Evolutionary conservation across 192 early-diverging fungal genomes (phyloP).

Genomic region (Funneliformis mosseae): DNA sequence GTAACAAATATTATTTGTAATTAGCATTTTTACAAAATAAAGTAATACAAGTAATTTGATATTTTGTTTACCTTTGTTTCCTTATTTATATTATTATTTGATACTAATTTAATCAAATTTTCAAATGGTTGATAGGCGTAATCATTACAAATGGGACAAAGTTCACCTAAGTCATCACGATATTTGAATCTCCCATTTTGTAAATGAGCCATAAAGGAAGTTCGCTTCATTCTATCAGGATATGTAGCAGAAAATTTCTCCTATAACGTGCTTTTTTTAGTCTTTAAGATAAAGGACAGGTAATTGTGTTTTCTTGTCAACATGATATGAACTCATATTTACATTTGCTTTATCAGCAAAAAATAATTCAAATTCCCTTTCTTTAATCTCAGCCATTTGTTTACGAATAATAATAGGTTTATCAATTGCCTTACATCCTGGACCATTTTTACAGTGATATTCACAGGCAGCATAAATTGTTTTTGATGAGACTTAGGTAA

Average conservation of each 20-base stretch:
- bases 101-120: background rate
- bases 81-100: no score
- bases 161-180: background rate
- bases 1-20: no score
- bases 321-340: background rate
- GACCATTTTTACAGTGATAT: background rate
- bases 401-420: background rate
- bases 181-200: background rate
- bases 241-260: no score
- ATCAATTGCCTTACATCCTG: background rate
- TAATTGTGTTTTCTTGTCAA: background rate
- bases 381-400: background rate
- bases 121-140: background rate
- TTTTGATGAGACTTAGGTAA: background rate
- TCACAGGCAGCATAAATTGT: background rate
- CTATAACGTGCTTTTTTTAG: background rate
- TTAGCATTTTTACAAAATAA: no score
- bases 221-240: no score
- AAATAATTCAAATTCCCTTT: no score
- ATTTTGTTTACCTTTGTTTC: background rate
- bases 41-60: no score
- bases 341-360: background rate
- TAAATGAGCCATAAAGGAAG: background rate
- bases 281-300: background rate
- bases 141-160: background rate